Percentiles rank a stretch among this genome's conserved stretches.
These are phyloP conservation scores for Fraxinus quadrangulata DNA, from an alignment of 257 asterid species.

Conservation along the genomic window DNA sequence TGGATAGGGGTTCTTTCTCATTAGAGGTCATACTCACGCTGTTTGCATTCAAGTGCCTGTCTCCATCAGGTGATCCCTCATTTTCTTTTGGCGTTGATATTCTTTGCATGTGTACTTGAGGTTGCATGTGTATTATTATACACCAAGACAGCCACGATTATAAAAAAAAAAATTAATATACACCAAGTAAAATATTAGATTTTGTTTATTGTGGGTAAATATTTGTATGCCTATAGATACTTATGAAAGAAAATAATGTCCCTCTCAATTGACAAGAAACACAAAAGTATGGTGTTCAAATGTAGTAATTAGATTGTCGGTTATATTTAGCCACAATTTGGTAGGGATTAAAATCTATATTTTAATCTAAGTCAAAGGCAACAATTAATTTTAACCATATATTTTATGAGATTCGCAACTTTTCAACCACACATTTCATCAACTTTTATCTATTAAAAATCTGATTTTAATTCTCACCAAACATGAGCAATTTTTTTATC, in stretches of 20 bases:
- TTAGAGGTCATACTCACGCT: constrained; percentile 88
- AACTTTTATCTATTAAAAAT: too few relatives aligned
- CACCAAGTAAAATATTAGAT: too few relatives aligned
- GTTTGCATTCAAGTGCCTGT: constrained; percentile 98
- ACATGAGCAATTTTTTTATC: not conserved
- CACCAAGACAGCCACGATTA: too few relatives aligned
- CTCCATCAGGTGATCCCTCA: constrained; percentile 77
- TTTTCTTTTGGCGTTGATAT: constrained; percentile 13
- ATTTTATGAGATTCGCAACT: too few relatives aligned
- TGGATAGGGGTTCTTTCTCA: constrained; percentile 97
- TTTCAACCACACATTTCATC: too few relatives aligned
- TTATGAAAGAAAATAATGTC: constrained; percentile 5
- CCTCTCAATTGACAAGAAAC: constrained; percentile 11
- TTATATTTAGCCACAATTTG: not conserved
- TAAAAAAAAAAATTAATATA: too few relatives aligned
- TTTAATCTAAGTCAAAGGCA: too few relatives aligned
- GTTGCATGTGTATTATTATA: not conserved
- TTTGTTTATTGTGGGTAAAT: too few relatives aligned
- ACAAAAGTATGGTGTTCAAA: not conserved
- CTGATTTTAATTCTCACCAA: too few relatives aligned
- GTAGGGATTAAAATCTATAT: too few relatives aligned
- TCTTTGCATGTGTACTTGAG: constrained; percentile 9
- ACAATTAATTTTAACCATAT: too few relatives aligned
- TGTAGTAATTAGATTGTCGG: not conserved
- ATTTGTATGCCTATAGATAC: not conserved